Evolutionary conservation across 768 basidiomycete species (phyloP).

Genomic region (Coprinopsis strossmayeri): DNA sequence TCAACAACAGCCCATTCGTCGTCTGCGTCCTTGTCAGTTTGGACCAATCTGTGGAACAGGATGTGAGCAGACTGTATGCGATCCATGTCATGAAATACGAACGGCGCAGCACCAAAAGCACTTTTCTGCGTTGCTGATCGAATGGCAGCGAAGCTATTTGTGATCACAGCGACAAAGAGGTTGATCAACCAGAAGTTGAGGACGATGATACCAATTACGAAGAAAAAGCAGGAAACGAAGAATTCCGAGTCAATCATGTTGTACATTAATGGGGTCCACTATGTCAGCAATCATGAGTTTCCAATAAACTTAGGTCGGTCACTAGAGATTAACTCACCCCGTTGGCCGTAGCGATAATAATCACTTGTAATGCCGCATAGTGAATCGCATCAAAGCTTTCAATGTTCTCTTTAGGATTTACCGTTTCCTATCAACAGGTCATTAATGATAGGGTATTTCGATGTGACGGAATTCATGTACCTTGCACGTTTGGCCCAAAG

Average conservation of each 20-base stretch:
- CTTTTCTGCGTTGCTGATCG: constrained; percentile 80
- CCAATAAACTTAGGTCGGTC: neutral
- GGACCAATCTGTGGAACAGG: constrained; percentile 20
- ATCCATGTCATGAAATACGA: constrained; percentile 20
- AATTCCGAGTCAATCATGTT: constrained; percentile 84
- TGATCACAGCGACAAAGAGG: constrained; percentile 92
- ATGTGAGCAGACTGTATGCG: constrained; percentile 1
- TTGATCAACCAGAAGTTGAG: constrained; percentile 95
- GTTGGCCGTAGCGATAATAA: constrained; percentile 77
- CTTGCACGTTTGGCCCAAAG: constrained; percentile 76
- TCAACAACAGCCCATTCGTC: constrained; percentile 53
- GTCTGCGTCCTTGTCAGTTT: constrained; percentile 49
- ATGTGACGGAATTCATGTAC: constrained; percentile 32
- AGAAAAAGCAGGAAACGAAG: constrained; percentile 82
- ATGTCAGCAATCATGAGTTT: constrained; percentile 3
- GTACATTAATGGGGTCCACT: constrained; percentile 88
- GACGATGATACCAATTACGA: constrained; percentile 75
- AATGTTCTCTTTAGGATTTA: constrained; percentile 59
- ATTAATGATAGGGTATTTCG: neutral
- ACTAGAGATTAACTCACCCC: constrained; percentile 41
- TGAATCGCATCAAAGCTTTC: constrained; percentile 90
- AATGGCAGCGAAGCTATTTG: constrained; percentile 87
- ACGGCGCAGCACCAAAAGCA: constrained; percentile 84
- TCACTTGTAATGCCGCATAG: constrained; percentile 71
- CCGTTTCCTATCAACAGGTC: constrained; percentile 38